Evolutionary conservation across 257 asterid species (phyloP).

Genomic region (Nicotiana noctiflora): DNA sequence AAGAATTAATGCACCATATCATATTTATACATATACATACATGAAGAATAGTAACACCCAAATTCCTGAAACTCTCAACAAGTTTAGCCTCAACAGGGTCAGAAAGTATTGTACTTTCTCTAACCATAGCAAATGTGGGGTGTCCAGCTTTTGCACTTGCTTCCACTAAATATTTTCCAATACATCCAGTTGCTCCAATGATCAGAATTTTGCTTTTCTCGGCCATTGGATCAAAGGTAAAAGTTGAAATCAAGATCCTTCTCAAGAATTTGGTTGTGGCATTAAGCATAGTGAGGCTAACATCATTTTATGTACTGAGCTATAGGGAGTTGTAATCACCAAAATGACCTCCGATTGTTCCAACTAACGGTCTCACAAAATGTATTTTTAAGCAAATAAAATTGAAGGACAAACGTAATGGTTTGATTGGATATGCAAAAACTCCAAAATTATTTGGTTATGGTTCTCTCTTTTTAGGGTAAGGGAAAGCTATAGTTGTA

Average conservation of each 20-base stretch:
- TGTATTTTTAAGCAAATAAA: too few species aligned
- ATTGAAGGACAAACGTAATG: too few species aligned
- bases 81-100: conserved; percentile 62
- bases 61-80: conserved; percentile 47
- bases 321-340: background rate
- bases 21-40: conserved; percentile 23
- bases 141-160: conserved; percentile 64
- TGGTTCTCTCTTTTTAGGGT: too few species aligned
- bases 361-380: background rate
- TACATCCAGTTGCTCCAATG: conserved; percentile 81
- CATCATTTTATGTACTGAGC: background rate
- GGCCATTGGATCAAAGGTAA: conserved; percentile 30
- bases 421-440: too few species aligned
- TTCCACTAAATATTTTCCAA: conserved; percentile 67
- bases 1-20: background rate
- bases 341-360: background rate
- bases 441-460: too few species aligned
- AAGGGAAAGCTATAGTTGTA: too few species aligned
- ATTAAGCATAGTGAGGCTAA: background rate
- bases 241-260: background rate
- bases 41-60: conserved; percentile 46
- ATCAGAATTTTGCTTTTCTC: conserved; percentile 73
- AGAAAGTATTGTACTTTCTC: conserved; percentile 37
- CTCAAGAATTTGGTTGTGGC: background rate
- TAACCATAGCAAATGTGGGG: conserved; percentile 60